Evolutionary conservation across 208 protist genomes (phyloP), one percentile per base, ranked within the genome.

Genomic region (Leishmania lainsoni): DNA sequence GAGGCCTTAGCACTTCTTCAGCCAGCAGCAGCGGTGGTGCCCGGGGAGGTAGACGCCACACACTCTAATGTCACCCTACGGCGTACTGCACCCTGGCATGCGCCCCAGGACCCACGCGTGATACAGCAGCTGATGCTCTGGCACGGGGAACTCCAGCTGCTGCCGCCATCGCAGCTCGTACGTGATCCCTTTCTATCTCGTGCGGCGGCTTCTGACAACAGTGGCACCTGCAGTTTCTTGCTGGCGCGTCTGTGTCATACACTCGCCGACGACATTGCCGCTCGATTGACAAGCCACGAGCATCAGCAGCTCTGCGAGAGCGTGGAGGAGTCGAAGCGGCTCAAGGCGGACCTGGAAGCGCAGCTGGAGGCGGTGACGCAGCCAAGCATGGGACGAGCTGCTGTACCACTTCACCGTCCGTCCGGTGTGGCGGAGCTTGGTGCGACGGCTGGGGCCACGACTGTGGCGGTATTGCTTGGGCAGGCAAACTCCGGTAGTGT

Each of bases 101-200:
- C 66, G 5, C 80, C 76, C 39, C 65, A 75, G 56, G 79, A 79
- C 39, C 89, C 90, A 26, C 80, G 81, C 0, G 88, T 94, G 39
- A 84, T 96, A 5, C 86, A 91, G 51, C 90, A 90, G 68, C 84
- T 94, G 32, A 85, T 94, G 81, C 26, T 71, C 70, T 96, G 93
- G 93, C 81, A 84, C 52, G 72, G 56, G 6, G 88, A 91, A 54
- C 81, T 88, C 3, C 87, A 85, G 51, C 76, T 91, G 3, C 82
- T 89, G 71, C 90, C 93, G 39, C 75, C 91, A 26, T 93, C 93
- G n/a, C 88, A 91, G 45, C 76, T 95, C 42, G 91, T 97, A 61
- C 92, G 92, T 51, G 94, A 97, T 81, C 83, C 83, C 3, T 89
- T 91, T 68, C 84, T 97, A 16, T 83, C 90, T 8, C 76, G 83